phyloP scores from a whole-genome alignment of 306 rosid species.

The Macrotyloma uniflorum region DNA sequence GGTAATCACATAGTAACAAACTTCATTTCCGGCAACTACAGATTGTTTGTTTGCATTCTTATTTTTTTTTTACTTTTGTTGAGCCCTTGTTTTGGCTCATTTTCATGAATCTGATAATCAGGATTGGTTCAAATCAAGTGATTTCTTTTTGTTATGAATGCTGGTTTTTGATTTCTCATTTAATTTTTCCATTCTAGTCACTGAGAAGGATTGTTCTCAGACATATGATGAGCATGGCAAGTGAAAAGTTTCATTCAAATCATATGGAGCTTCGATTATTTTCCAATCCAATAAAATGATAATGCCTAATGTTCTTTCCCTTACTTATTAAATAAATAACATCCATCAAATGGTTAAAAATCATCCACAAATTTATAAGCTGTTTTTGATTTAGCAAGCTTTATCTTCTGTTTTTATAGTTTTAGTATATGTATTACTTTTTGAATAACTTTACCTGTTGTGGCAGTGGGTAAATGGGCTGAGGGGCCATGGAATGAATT shows the following conservation, averaged over 20 bases:
- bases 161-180: background rate
- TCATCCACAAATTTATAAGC: no score
- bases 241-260: background rate
- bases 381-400: no score
- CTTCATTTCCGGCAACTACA: background rate
- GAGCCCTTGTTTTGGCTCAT: background rate
- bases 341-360: no score
- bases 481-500: no score
- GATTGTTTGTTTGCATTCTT: background rate
- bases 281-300: background rate
- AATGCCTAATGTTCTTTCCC: no score
- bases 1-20: background rate
- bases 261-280: background rate
- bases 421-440: no score
- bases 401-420: no score
- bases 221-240: background rate
- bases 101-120: background rate
- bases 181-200: background rate
- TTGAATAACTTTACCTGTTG: no score
- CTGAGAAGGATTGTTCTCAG: background rate
- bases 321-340: no score
- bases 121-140: background rate
- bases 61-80: background rate
- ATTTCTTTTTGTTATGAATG: background rate
- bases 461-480: no score